phyloP scores from a whole-genome alignment of 306 rosid genomes.

The Cucurbita moschata region DNA sequence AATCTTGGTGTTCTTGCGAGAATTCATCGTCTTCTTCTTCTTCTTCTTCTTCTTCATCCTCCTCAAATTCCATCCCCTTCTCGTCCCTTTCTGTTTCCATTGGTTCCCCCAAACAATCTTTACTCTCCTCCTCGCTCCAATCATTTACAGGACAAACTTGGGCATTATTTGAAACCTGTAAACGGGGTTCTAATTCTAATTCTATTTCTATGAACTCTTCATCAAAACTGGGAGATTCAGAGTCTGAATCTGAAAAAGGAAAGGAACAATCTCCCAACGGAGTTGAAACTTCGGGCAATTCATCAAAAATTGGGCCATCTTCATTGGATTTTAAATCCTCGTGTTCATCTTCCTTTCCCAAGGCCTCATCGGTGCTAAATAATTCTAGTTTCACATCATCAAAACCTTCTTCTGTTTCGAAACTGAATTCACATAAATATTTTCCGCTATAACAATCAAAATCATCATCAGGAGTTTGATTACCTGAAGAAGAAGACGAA shows the following conservation, averaged over 20 bases:
- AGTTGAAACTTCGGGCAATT: neutral
- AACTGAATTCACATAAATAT: neutral
- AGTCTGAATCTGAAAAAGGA: neutral
- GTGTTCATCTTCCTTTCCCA: neutral
- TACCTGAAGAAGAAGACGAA: neutral
- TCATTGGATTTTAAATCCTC: neutral
- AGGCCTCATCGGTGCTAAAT: neutral
- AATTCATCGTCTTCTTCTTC: constrained; percentile 29
- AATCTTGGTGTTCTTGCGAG: constrained; percentile 54
- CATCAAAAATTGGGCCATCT: neutral
- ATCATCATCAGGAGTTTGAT: neutral
- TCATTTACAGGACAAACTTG: neutral
- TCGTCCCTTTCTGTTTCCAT: constrained; percentile 13
- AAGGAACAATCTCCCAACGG: neutral
- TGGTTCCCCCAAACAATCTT: neutral
- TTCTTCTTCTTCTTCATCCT: constrained; percentile 2
- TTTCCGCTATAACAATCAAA: neutral
- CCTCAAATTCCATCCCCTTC: neutral
- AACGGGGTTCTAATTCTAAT: neutral
- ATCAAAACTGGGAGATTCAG: neutral
- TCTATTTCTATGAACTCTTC: neutral
- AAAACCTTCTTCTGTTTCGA: neutral
- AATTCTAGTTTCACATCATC: neutral
- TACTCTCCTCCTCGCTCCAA: neutral
- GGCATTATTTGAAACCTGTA: neutral